Base-by-base conservation (phyloP, 2,329 filamentous ascomycete genomes). In the Scytalidium sp. region DNA sequence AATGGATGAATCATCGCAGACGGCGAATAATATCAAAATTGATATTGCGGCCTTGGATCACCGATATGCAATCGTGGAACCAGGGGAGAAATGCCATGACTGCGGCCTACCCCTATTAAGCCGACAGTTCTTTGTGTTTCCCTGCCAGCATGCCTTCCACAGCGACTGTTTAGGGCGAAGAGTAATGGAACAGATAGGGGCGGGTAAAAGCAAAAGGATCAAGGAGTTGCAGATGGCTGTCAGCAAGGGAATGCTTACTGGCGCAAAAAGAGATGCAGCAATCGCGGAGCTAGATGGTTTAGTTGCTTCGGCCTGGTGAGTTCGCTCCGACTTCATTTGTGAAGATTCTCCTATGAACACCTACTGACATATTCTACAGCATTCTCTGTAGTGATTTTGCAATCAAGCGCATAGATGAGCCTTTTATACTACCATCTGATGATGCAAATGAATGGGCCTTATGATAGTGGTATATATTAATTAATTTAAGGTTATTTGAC, bases 61-160 rank as follows among this genome's bases (percentile, higher is more conserved):
- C 54, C 84, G 94, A 3, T 99, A 97, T 64, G 94, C 93, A 1
- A 96, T 99, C 55, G 94, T 99, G 6, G 92, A 97, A 66, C 93
- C 94, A 0, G 94, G 94, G 0, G 94, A 99, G 74, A 86, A 90
- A 65, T 99, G 94, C 69, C 95, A 93, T 71, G 83, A 87, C 2
- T 99, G 94, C 64, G 83, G 85, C 0, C 71, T 97, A 49, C 94
- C 94, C 9, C 72, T 99, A 47, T 77, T 99, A 15, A 92, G 88
- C 63, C 75, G 92, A 47, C 92, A 97, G 62, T 99, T 99, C 70
- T 99, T 97, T 60, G 94, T 99, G 17, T 99, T 99, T 59, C 94
- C 94, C 0, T 99, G 94, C 68, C 94, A 99, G 73, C 94, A 99
- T 70, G 89, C 92, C 3, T 99, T 99, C 64, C 94, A 99, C 68